These are phyloP conservation scores for Cryptococcus neoformans DNA, from an alignment of 1,284 basidiomycete genomes.

Conservation along the genomic window DNA sequence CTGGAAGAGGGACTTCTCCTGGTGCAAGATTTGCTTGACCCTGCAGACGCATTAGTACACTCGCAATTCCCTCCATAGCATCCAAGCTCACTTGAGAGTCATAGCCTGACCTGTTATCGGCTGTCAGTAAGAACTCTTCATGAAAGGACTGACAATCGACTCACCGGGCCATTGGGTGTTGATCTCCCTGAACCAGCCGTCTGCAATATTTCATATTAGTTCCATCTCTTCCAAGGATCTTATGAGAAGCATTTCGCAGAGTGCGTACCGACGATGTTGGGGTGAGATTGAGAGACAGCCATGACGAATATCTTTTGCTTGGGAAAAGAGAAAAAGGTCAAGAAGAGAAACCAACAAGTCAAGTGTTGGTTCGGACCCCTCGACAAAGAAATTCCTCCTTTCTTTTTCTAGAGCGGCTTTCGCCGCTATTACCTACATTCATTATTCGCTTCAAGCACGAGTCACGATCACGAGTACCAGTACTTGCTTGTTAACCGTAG, in stretches of 20 bases:
- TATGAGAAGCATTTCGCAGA: background rate
- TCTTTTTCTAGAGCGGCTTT: background rate
- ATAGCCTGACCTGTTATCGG: conserved; percentile 67
- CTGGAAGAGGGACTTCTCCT: conserved; percentile 80
- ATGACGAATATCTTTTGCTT: conserved; percentile 6
- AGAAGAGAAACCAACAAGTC: background rate
- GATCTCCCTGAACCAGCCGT: conserved; percentile 98
- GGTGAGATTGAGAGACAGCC: conserved; percentile 15
- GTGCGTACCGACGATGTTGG: conserved; percentile 15
- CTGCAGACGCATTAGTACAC: conserved; percentile 20
- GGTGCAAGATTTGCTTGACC: conserved; percentile 93
- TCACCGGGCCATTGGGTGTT: conserved; percentile 91
- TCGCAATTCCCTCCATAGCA: background rate
- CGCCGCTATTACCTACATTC: too few relatives aligned
- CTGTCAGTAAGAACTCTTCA: conserved; percentile 8
- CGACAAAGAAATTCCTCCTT: conserved; percentile 1
- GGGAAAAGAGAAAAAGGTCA: background rate
- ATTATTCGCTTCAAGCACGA: too few relatives aligned
- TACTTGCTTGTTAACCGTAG: too few relatives aligned
- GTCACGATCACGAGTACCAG: too few relatives aligned
- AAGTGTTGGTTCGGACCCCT: background rate
- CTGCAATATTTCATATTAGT: conserved; percentile 49
- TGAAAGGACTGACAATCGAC: conserved; percentile 28
- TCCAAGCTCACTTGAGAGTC: conserved; percentile 66
- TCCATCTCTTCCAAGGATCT: background rate